A percentile compares a stretch with the other conserved stretches of the same genome.
Evolutionary conservation across 2,329 filamentous ascomycete genomes (phyloP).

Genomic region (Verticillium longisporum): DNA sequence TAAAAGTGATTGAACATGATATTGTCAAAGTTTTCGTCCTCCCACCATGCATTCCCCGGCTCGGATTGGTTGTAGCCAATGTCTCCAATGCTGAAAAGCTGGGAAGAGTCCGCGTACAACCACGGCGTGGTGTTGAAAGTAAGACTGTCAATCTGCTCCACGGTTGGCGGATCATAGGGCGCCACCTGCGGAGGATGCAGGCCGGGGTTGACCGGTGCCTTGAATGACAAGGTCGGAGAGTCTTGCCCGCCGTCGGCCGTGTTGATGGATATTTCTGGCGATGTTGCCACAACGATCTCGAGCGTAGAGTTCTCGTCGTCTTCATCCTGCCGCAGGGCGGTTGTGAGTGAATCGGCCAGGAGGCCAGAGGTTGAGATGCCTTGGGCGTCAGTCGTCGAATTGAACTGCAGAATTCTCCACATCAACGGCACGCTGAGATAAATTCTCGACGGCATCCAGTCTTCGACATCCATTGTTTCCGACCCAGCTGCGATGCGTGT

Average conservation of each 20-base stretch:
- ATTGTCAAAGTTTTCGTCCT: conserved; percentile 29
- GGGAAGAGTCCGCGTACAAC: conserved; percentile 33
- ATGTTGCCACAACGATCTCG: conserved; percentile 44
- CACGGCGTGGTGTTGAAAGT: conserved; percentile 34
- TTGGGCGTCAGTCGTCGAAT: conserved; percentile 28
- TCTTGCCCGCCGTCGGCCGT: conserved; percentile 44
- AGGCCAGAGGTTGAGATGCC: conserved; percentile 29
- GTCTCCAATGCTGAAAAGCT: conserved; percentile 29
- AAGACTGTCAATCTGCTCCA: conserved; percentile 26
- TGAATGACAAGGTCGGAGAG: conserved; percentile 33
- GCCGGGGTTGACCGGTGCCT: conserved; percentile 16
- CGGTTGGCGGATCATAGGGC: conserved; percentile 20
- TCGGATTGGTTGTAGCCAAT: conserved; percentile 24
- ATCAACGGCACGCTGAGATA: conserved; percentile 44
- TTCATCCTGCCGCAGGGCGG: conserved; percentile 20
- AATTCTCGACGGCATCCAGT: conserved; percentile 46
- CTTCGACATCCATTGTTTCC: conserved; percentile 38
- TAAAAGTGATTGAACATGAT: conserved; percentile 31
- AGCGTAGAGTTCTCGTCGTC: conserved; percentile 29
- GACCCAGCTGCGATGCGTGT: conserved; percentile 41
- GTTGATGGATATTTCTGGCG: conserved; percentile 43
- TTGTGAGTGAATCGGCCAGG: conserved; percentile 33
- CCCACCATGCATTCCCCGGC: conserved; percentile 30
- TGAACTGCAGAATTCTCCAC: conserved; percentile 46
- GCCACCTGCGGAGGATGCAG: conserved; percentile 7